Conservation (phyloP, 2,329 filamentous ascomycete genomes). For the Eutypa lata region DNA sequence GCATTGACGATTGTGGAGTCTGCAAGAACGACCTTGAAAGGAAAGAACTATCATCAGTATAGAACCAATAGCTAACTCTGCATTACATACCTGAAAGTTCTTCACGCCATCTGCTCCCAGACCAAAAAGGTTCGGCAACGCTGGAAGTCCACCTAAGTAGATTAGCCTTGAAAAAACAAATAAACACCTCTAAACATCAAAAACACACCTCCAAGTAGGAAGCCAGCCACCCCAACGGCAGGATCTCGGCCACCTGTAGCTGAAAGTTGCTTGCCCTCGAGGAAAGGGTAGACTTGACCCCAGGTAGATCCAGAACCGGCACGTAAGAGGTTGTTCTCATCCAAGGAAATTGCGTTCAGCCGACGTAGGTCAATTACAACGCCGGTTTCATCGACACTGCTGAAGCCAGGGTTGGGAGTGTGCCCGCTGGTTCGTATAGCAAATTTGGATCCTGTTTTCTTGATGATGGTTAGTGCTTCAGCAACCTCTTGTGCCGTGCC, state of each 20-base stretch:
- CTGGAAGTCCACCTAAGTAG: constrained; percentile 11
- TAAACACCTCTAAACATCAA: no score
- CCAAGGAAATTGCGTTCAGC: constrained; percentile 5
- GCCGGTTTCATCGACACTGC: constrained; percentile 11
- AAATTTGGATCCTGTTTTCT: constrained; percentile 5
- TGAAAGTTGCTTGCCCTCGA: constrained; percentile 9
- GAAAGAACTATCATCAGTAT: background rate
- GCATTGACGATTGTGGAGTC: constrained; percentile 13
- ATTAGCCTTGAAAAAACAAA: background rate
- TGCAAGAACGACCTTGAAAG: constrained; percentile 10
- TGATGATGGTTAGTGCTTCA: constrained; percentile 4
- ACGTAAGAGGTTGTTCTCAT: constrained; percentile 1
- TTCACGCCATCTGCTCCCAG: constrained; percentile 11
- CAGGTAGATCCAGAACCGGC: constrained; percentile 11
- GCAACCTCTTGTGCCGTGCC: constrained; percentile 8
- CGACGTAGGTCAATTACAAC: constrained; percentile 15
- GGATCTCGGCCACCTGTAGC: constrained; percentile 13
- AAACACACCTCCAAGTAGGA: constrained; percentile 12
- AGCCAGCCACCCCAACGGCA: constrained; percentile 14
- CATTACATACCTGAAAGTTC: constrained; percentile 18
- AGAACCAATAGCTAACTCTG: no score
- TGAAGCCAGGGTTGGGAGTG: constrained; percentile 12
- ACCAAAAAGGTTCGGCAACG: constrained; percentile 16
- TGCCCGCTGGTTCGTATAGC: constrained; percentile 14
- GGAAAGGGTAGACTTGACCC: constrained; percentile 10